These are phyloP conservation scores for Catenaria anguillulae DNA, from an alignment of 371 early-diverging fungal species.

Conservation along the genomic window DNA sequence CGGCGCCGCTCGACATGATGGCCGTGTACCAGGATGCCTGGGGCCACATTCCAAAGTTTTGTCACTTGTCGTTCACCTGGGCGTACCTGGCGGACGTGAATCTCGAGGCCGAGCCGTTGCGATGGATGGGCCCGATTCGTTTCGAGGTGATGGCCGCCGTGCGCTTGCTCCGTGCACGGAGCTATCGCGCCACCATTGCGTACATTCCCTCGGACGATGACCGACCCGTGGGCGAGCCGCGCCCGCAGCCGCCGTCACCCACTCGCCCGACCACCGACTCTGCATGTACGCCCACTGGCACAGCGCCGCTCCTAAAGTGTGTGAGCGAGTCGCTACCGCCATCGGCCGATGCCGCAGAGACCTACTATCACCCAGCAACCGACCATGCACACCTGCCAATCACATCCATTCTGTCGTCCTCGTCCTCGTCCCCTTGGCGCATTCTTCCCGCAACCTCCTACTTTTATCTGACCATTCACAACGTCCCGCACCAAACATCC, in stretches of 20 bases:
- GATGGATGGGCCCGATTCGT: not conserved
- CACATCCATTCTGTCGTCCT: not conserved
- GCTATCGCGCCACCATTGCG: not conserved
- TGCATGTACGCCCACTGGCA: too few species aligned
- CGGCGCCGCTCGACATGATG: constrained; percentile 2
- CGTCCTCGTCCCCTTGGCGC: too few species aligned
- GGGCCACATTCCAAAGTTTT: not conserved
- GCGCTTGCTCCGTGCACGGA: not conserved
- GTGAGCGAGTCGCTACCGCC: too few species aligned
- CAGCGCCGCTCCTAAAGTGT: too few species aligned
- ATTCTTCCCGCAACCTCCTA: not conserved
- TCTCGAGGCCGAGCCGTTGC: not conserved
- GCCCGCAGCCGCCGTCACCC: too few species aligned
- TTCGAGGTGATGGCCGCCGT: not conserved
- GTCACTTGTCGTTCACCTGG: not conserved
- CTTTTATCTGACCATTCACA: not conserved
- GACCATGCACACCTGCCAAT: too few species aligned
- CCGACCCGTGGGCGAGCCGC: too few species aligned
- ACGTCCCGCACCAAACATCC: not conserved
- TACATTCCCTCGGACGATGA: not conserved
- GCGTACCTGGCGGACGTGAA: not conserved
- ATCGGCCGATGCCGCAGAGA: too few species aligned
- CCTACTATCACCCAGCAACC: too few species aligned
- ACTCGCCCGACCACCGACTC: too few species aligned
- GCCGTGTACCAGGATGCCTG: not conserved